Evolutionary conservation across 2,329 filamentous ascomycete genomes (phyloP), one percentile per base, ranked within the genome.

Genomic region (Claviceps capensis): DNA sequence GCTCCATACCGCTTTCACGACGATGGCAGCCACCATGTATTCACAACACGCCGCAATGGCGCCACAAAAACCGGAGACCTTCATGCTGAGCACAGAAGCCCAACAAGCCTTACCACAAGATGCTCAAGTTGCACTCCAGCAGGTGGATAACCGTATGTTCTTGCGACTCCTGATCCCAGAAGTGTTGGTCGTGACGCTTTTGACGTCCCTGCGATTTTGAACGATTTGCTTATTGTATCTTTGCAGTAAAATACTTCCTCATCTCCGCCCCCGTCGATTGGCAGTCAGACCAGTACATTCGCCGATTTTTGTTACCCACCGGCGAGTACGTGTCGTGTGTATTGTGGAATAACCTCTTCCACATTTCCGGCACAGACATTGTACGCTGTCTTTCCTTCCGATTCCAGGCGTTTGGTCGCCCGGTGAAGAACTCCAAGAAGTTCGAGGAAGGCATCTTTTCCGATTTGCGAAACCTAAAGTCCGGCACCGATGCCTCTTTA

Each of bases 391-490:
- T 98, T 46, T 94, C 93, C 7, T 98, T 98, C 75, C 81, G 93
- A 66, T 98, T 98, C 73, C 93, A 97, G 74, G 93, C 93, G 49
- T 98, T 98, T 66, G 93, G 93, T 62, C 88, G 93, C 53, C 93
- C 93, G 1, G 93, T 98, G 56, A 97, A 96, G 78, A 98, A 98
- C 76, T 94, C 91, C 42, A 98, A 98, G 76, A 98, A 98, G 72
- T 98, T 98, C 65, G 93, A 98, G 71, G 93, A 98, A 71, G 93
- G 93, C 61, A 97, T 98, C 71, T 98, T 98, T 72, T 98, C 93
- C 44, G 93, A 98, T 68, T 75, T 98, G 67, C 87, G 93, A 69
- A 98, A 98, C 69, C 79, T 98, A 60, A 98, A 98, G 73, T 95
- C 93, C 23, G 93, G 93, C 58, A 97, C 91, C 62, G 93, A 98